Conservation (phyloP, 192 early-diverging fungal genomes). For the Coemansia sp. region DNA sequence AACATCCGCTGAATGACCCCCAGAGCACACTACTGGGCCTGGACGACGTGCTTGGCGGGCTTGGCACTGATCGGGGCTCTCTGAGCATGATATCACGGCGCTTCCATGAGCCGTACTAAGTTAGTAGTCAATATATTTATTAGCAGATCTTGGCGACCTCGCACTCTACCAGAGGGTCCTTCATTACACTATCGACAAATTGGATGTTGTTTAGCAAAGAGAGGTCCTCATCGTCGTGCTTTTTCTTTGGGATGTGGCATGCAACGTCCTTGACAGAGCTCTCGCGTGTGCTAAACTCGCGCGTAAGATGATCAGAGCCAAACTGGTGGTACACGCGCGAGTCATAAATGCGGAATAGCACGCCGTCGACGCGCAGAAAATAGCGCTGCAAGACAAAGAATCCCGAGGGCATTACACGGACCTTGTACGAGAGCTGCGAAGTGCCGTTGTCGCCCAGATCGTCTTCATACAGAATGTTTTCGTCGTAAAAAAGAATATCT, state of each 20-base stretch:
- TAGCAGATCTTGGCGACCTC: constrained; percentile 31
- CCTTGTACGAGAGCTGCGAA: constrained; percentile 72
- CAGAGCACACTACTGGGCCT: constrained; percentile 14
- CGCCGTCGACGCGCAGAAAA: constrained; percentile 93
- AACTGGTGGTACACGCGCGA: constrained; percentile 90
- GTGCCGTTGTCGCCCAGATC: constrained; percentile 96
- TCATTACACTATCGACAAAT: constrained; percentile 50
- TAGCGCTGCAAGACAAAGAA: constrained; percentile 87
- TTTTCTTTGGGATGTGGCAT: constrained; percentile 33
- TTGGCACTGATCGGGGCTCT: constrained; percentile 30
- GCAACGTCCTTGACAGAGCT: constrained; percentile 60
- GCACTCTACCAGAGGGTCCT: constrained; percentile 27
- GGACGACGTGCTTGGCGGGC: constrained; percentile 14
- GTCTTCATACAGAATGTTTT: constrained; percentile 93
- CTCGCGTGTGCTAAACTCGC: constrained; percentile 76
- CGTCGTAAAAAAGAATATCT: constrained; percentile 93
- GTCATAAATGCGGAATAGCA: constrained; percentile 89
- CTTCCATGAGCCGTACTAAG: constrained; percentile 42
- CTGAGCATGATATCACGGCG: constrained; percentile 37
- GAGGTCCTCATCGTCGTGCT: constrained; percentile 51
- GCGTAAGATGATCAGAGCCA: constrained; percentile 60
- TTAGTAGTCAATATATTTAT: neutral
- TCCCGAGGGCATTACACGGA: constrained; percentile 93
- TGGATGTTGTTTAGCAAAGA: constrained; percentile 53
- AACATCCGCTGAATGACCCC: constrained; percentile 5